phyloP scores from a whole-genome alignment of 495 filamentous ascomycete genomes.

The Melanomma pulvis-pyrius region DNA sequence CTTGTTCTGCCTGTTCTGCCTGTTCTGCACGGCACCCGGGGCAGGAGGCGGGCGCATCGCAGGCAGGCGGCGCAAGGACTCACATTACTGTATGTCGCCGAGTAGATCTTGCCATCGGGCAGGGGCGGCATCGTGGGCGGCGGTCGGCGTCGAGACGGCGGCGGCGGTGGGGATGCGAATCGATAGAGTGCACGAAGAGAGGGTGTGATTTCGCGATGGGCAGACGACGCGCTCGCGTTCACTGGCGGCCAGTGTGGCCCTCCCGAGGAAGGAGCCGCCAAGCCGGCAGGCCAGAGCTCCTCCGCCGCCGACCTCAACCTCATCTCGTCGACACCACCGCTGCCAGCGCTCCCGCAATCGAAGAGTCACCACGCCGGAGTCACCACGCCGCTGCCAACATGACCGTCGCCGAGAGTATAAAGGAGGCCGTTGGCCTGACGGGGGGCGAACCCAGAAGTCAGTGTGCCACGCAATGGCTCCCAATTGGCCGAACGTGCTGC shows the following conservation, averaged over 20 bases:
- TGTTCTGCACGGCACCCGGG: neutral
- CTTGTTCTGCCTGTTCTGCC: neutral
- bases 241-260: neutral
- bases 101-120: conserved; percentile 63
- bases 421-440: conserved; percentile 47
- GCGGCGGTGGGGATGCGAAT: neutral
- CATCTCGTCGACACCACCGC: neutral
- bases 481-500: conserved; percentile 28
- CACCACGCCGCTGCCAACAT: conserved; percentile 34
- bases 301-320: conserved; percentile 5
- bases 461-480: conserved; percentile 27
- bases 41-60: conserved; percentile 10
- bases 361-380: conserved; percentile 17
- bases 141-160: neutral
- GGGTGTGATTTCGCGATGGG: conserved; percentile 30
- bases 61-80: conserved; percentile 42
- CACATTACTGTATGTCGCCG: conserved; percentile 93
- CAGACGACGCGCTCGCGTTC: conserved; percentile 9
- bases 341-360: conserved; percentile 22
- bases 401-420: conserved; percentile 47
- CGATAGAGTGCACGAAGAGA: neutral
- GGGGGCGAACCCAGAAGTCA: conserved; percentile 25
- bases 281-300: conserved; percentile 15
- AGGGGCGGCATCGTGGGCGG: conserved; percentile 35
- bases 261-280: conserved; percentile 2